Base-by-base conservation (phyloP, 805 yeast species). In the Priceomyces medius region DNA sequence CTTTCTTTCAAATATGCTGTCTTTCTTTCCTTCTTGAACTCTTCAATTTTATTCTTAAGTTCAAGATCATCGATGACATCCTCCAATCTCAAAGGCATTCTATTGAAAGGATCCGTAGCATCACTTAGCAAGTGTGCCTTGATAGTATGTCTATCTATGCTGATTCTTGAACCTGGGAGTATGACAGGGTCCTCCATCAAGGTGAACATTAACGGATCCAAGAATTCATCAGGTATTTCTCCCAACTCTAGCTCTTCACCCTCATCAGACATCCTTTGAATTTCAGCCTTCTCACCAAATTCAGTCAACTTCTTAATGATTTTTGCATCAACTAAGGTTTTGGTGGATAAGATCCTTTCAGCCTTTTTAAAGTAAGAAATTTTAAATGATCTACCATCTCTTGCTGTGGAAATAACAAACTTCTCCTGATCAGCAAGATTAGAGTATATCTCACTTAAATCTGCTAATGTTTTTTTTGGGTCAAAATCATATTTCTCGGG, bases 131-230 rank as follows among this genome's bases (percentile, higher is more conserved):
- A 70, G 71, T 93, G 99, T 3, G 96, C 87, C 58, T 89, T 91
- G 53, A 93, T 86, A 2, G 97, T 93, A 27, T 93, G 77, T 58
- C 95, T 73, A 61, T 93, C 99, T 53, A 93, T 88, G 37, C 82
- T 80, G 14, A 90, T 79, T 48, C 80, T 84, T 0, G 97, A 88
- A 7, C 86, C 73, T 7, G 99, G 99, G 53, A 93, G 73, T n/a
- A 77, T 83, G 3, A 93, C 99, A 0, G 99, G 99, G 59, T 93
- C 95, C 51, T 82, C 85, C 99, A 93, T 93, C 37, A 93, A 59
- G 1, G 97, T 87, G 62, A 74, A 93, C 98, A 93, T 91, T 54
- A 93, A 77, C 10, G 99, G 99, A 69, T 93, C 99, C 52, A 93
- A 76, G 58, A 83, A 93, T 61, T 93, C 98, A 59, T 93, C 99